Percentiles rank a stretch among this genome's conserved stretches.
Conservation (phyloP, 176 grass and related monocot genomes). For the Puccinellia tenuiflora region DNA sequence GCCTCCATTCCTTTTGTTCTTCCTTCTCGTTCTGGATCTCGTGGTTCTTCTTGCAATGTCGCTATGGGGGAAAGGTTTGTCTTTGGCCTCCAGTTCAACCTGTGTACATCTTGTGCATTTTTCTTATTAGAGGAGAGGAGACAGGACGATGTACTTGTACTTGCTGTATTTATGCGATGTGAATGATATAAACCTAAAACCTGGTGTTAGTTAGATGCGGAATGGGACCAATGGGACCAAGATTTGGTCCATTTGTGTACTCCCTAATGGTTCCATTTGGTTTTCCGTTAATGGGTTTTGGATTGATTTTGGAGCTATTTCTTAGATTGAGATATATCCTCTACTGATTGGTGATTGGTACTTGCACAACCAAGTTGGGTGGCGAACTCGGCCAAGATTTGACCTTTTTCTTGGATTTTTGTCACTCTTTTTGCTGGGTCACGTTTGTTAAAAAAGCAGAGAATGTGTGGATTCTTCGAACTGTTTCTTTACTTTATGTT, state of each 20-base stretch:
- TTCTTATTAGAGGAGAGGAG: neutral
- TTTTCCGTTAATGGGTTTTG: neutral
- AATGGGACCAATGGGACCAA: neutral
- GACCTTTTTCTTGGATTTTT: conserved; percentile 17
- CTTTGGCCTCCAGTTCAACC: neutral
- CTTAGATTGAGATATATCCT: neutral
- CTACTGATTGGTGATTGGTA: conserved; percentile 3
- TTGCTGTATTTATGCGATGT: neutral
- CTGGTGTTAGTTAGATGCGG: neutral
- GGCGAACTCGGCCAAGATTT: conserved; percentile 27
- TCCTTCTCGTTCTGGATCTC: conserved; percentile 20
- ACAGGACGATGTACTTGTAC: neutral
- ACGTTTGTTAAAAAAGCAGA: conserved; percentile 31
- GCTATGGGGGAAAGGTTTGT: neutral
- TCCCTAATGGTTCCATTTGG: neutral
- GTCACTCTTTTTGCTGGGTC: conserved; percentile 19
- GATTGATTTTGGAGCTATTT: neutral
- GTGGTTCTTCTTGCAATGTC: conserved; percentile 3
- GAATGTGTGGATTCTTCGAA: conserved; percentile 13
- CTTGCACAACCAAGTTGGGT: neutral
- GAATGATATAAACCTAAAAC: neutral
- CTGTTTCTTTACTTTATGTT: conserved; percentile 40
- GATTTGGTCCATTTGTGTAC: conserved; percentile 11
- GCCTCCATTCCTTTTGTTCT: neutral
- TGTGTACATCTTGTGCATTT: neutral